A percentile compares a stretch with the other conserved stretches of the same genome.
phyloP scores from a whole-genome alignment of 768 basidiomycete species.

The Amanita muscaria region DNA sequence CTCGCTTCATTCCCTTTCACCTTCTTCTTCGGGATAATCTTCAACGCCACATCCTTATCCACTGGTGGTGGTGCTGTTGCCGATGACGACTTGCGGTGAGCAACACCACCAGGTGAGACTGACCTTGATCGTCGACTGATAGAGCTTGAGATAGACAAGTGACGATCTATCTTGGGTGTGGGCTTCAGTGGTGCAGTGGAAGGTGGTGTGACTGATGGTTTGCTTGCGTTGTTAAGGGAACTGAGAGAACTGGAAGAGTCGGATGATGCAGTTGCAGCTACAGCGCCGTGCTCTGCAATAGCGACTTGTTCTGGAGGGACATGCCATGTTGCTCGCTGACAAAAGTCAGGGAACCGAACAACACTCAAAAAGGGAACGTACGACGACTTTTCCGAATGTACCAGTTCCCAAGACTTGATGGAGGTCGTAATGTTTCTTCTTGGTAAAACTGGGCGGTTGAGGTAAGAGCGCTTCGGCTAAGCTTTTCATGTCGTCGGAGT shows the following conservation, averaged over 20 bases:
- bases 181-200: neutral
- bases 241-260: too few relatives aligned
- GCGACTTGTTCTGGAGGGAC: constrained; percentile 51
- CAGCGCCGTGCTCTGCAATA: constrained; percentile 51
- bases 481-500: constrained; percentile 29
- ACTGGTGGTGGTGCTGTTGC: too few relatives aligned
- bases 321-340: constrained; percentile 67
- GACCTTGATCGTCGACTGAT: constrained; percentile 11
- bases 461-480: constrained; percentile 58
- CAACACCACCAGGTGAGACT: constrained; percentile 10
- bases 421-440: constrained; percentile 77
- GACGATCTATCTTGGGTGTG: constrained; percentile 1
- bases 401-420: constrained; percentile 72
- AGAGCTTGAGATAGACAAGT: constrained; percentile 11
- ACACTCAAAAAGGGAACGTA: constrained; percentile 25
- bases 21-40: constrained; percentile 89
- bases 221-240: too few relatives aligned
- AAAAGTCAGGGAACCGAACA: neutral
- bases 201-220: constrained; percentile 9
- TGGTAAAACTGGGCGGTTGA: constrained; percentile 77
- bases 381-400: constrained; percentile 87
- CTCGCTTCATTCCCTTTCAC: constrained; percentile 85
- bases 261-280: constrained; percentile 27
- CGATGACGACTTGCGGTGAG: constrained; percentile 13
- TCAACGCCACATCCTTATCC: constrained; percentile 78